A percentile compares a stretch with the other conserved stretches of the same genome.
Conservation (phyloP, 225 moss, liverwort and hornwort genomes). For the Bryum argenteum region DNA sequence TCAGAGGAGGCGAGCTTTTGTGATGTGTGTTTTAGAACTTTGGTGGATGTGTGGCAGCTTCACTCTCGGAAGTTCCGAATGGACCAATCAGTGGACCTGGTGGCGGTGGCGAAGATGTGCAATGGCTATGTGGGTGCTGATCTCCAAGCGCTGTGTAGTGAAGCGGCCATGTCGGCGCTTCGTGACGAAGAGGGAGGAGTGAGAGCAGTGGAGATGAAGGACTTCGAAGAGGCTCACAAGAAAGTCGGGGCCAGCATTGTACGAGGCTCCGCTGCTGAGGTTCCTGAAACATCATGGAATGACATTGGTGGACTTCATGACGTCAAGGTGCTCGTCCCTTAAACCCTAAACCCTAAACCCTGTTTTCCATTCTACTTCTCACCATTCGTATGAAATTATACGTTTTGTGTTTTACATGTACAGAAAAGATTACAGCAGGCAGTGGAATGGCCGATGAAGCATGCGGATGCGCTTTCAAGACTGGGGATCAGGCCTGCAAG, state of each 20-base stretch:
- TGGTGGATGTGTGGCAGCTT: slow-evolving; percentile 54
- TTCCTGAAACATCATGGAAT: slow-evolving; percentile 82
- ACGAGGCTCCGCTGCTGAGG: slow-evolving; percentile 78
- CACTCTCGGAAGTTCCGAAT: slow-evolving; percentile 75
- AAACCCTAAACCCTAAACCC: too few species aligned
- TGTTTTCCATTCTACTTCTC: too few species aligned
- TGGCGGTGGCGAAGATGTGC: slow-evolving; percentile 75
- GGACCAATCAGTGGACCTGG: slow-evolving; percentile 65
- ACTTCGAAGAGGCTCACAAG: slow-evolving; percentile 77
- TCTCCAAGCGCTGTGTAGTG: slow-evolving; percentile 90
- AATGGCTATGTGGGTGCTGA: slow-evolving; percentile 98
- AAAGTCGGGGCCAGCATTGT: slow-evolving; percentile 93
- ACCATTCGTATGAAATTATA: too few species aligned
- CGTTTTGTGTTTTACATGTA: slow-evolving; percentile 8
- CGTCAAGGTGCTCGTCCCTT: slow-evolving; percentile 64
- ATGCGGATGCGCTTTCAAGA: slow-evolving; percentile 78
- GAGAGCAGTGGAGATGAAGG: slow-evolving; percentile 68
- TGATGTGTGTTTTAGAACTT: slow-evolving; percentile 3
- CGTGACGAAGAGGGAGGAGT: slow-evolving; percentile 53
- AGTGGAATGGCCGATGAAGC: slow-evolving; percentile 97
- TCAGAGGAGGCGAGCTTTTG: background rate
- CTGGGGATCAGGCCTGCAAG: slow-evolving; percentile 88
- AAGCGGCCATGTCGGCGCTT: slow-evolving; percentile 87
- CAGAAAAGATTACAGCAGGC: slow-evolving; percentile 84
- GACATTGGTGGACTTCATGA: slow-evolving; percentile 94